Conservation (phyloP, 352 stramenopile species). For the Pythium graminicola region DNA sequence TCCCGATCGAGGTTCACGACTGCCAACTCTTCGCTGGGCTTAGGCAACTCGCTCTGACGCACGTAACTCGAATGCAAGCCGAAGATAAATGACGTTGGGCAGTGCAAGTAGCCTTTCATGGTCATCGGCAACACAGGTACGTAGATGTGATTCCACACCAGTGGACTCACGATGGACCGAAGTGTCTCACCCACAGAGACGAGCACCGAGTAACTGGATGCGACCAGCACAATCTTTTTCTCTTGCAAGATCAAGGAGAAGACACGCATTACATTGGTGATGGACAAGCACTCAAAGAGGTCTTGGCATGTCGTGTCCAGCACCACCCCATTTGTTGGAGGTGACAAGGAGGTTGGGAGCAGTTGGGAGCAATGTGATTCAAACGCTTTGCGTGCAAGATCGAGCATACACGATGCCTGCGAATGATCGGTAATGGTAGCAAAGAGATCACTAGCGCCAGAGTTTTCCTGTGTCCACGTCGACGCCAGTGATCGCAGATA, state of each 20-base stretch:
- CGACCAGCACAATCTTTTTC: slow-evolving; percentile 69
- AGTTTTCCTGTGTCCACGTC: background rate
- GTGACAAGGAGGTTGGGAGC: background rate
- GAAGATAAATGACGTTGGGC: slow-evolving; percentile 74
- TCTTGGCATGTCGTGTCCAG: slow-evolving; percentile 41
- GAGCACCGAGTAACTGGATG: slow-evolving; percentile 58
- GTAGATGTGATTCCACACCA: slow-evolving; percentile 78
- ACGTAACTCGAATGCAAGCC: slow-evolving; percentile 59
- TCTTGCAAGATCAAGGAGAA: slow-evolving; percentile 59
- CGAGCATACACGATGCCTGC: background rate
- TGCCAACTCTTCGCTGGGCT: slow-evolving; percentile 40
- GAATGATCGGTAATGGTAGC: background rate
- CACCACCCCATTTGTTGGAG: background rate
- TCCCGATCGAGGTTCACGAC: slow-evolving; percentile 56
- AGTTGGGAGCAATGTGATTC: slow-evolving; percentile 4
- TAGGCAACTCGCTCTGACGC: slow-evolving; percentile 38
- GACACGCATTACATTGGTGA: slow-evolving; percentile 51
- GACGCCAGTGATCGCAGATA: slow-evolving; percentile 30
- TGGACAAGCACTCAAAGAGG: slow-evolving; percentile 51
- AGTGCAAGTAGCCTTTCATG: slow-evolving; percentile 65
- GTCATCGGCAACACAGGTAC: slow-evolving; percentile 54
- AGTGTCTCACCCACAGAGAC: slow-evolving; percentile 52
- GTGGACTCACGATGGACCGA: slow-evolving; percentile 40
- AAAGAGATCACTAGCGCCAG: background rate
- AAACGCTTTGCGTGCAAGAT: background rate